phyloP scores from a whole-genome alignment of 257 asterid species.

The Petrea volubilis region DNA sequence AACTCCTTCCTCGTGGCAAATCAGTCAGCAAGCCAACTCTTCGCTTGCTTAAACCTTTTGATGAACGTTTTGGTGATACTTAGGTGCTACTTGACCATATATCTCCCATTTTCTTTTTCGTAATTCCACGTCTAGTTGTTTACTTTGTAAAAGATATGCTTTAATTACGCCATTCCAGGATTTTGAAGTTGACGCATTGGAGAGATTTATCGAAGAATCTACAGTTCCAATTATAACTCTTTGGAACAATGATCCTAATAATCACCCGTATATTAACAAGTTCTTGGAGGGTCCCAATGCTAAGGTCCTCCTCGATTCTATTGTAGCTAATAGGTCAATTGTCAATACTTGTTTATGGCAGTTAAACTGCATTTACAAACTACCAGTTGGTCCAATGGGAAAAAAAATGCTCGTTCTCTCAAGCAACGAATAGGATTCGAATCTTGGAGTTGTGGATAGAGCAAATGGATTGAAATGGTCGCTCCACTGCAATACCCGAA shows the following conservation, averaged over 20 bases:
- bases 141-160: no score
- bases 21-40: constrained; percentile 70
- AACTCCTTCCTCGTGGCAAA: constrained; percentile 64
- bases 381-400: no score
- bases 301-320: constrained; percentile 49
- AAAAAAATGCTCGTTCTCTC: no score
- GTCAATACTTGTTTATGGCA: no score
- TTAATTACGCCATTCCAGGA: constrained; percentile 54
- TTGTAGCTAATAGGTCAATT: no score
- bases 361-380: neutral
- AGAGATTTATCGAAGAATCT: constrained; percentile 59
- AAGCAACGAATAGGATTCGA: no score
- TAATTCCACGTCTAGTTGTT: neutral
- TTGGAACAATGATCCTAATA: constrained; percentile 55
- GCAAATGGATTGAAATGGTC: no score
- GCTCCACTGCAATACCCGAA: no score
- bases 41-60: constrained; percentile 83
- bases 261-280: constrained; percentile 53
- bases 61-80: constrained; percentile 63
- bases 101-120: neutral
- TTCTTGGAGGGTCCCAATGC: constrained; percentile 50
- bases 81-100: constrained; percentile 41
- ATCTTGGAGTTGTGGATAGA: no score
- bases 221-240: constrained; percentile 57
- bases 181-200: constrained; percentile 56